Percentiles rank a stretch among this genome's conserved stretches.
Conservation (phyloP, 2,329 filamentous ascomycete genomes). For the Talaromyces funiculosus region DNA sequence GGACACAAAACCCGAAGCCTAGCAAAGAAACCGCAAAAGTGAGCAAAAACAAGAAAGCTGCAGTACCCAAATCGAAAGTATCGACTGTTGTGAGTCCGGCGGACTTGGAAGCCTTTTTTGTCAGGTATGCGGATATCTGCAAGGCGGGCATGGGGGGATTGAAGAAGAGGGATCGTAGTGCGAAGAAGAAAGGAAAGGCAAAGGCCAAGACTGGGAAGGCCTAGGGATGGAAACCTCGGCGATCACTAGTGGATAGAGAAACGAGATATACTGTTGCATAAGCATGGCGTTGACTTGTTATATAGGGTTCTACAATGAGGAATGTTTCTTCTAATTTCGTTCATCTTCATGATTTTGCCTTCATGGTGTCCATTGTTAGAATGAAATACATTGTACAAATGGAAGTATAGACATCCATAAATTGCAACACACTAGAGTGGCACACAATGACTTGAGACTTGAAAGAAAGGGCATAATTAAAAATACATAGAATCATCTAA, state of each 20-base stretch:
- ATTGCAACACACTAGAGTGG: neutral
- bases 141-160: conserved; percentile 81
- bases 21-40: conserved; percentile 19
- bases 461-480: conserved; percentile 1
- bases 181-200: conserved; percentile 67
- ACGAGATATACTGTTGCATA: neutral
- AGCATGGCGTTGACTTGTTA: neutral
- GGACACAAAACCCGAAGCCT: conserved; percentile 45
- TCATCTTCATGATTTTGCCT: neutral
- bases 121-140: conserved; percentile 81
- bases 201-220: conserved; percentile 47
- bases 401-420: neutral
- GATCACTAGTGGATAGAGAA: neutral
- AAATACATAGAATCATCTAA: conserved; percentile 2
- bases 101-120: conserved; percentile 74
- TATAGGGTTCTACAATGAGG: too few relatives aligned
- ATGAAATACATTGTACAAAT: neutral
- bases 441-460: neutral
- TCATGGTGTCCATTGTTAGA: neutral
- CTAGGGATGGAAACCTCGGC: conserved; percentile 15
- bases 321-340: neutral
- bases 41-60: conserved; percentile 31
- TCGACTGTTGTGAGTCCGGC: conserved; percentile 76
- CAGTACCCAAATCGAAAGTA: conserved; percentile 61
- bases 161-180: conserved; percentile 86